Base-by-base conservation (phyloP, 345 rosid species). In the Euphorbia peplus region DNA sequence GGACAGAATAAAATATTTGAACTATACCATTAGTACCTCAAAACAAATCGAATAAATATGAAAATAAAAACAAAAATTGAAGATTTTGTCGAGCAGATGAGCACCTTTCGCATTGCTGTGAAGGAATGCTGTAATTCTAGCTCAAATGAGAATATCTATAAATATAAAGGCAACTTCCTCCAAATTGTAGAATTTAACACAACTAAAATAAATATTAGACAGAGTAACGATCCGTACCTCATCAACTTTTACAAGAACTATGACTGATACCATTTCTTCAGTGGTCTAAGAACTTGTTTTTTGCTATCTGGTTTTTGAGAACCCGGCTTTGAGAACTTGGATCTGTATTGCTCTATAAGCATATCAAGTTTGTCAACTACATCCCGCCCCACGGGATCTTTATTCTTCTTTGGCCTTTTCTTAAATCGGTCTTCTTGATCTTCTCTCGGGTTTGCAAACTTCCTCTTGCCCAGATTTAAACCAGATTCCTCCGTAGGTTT, bases 191-290 rank as follows among this genome's bases (percentile, higher is more conserved):
- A 44, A 44, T 44, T 44, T 44, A 44, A 44, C 50, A 44, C 14
- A 18, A 44, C 15, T 12, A 44, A 44, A 44, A 1, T 39, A 39
- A 39, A 8, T 39, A 44, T 7, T 44, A 12, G 50, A 44, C 14
- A 44, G 50, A 60, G 37, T 60, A 2, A 47, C 12, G 29, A 30
- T 28, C 25, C 42, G 29, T 13, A 25, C 44, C 47, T 37, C 15
- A 10, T 2, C 41, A 11, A 63, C 22, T 24, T 59, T 19, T 9
- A 8, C 11, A 62, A 19, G 58, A 57, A 67, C 67, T 71, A 86
- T 1, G 83, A 78, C 75, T 84, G 84, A 63, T 84, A 87, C 96
- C 93, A 86, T 79, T 81, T 82, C 66, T 85, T 82, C 26, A 84
- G 84, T 71, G 80, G 80, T 41, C 76, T 84, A 5, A 83, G 74